Evolutionary conservation across 2,329 filamentous ascomycete species (phyloP).

Genomic region (Delphinella strobiligena): DNA sequence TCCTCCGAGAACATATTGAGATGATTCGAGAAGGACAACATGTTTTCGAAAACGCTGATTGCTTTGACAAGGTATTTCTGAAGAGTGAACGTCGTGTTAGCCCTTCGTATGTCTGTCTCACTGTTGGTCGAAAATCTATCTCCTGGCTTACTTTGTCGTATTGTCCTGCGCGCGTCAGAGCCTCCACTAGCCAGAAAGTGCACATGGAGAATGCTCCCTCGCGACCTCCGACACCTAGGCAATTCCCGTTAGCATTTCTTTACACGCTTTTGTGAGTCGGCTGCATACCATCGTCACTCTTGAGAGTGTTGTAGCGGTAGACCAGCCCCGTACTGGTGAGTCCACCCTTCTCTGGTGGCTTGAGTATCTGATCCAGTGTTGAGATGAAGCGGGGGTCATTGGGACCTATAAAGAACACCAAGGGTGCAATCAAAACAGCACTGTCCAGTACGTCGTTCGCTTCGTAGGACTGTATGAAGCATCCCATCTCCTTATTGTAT

Average conservation of each 20-base stretch:
- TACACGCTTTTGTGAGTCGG: background rate
- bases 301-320: constrained; percentile 59
- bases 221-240: constrained; percentile 54
- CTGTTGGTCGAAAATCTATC: too few species aligned
- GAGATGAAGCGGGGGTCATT: constrained; percentile 64
- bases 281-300: constrained; percentile 53
- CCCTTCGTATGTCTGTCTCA: too few species aligned
- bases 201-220: constrained; percentile 74
- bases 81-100: too few species aligned
- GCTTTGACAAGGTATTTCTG: constrained; percentile 46
- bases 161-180: constrained; percentile 47
- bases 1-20: constrained; percentile 70
- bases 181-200: constrained; percentile 73
- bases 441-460: constrained; percentile 58
- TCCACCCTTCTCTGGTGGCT: constrained; percentile 61
- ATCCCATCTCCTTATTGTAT: constrained; percentile 57
- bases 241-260: too few species aligned
- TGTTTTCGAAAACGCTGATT: constrained; percentile 64
- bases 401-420: constrained; percentile 69
- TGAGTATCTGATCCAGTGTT: constrained; percentile 60
- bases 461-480: constrained; percentile 68
- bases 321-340: constrained; percentile 59
- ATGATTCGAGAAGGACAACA: constrained; percentile 65
- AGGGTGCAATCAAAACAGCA: constrained; percentile 61
- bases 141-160: constrained; percentile 44